Conservation (phyloP, 2,329 filamentous ascomycete species). For the Ophiostoma perfectum region DNA sequence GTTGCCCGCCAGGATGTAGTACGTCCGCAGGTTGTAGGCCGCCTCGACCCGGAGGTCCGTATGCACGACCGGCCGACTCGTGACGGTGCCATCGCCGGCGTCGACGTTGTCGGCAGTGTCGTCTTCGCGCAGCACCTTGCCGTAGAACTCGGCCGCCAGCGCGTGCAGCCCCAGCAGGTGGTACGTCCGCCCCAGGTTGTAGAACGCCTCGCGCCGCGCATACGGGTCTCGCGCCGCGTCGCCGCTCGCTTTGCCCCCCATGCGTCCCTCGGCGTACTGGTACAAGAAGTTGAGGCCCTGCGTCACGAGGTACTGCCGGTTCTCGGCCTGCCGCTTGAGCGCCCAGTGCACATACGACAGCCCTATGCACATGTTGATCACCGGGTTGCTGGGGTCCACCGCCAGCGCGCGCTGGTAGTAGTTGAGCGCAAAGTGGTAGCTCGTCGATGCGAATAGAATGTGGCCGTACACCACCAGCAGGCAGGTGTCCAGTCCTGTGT, state of each 20-base stretch:
- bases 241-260: slow-evolving; percentile 26
- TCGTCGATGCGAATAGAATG: slow-evolving; percentile 76
- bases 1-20: slow-evolving; percentile 62
- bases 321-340: slow-evolving; percentile 83
- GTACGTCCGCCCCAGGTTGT: slow-evolving; percentile 72
- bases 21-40: slow-evolving; percentile 66
- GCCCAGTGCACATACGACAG: slow-evolving; percentile 83
- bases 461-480: slow-evolving; percentile 86
- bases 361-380: slow-evolving; percentile 75
- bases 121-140: slow-evolving; percentile 40
- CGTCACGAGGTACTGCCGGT: slow-evolving; percentile 78
- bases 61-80: slow-evolving; percentile 10
- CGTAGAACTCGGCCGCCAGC: slow-evolving; percentile 68
- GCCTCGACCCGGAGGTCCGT: slow-evolving; percentile 61
- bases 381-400: slow-evolving; percentile 68
- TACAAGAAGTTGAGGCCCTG: slow-evolving; percentile 80
- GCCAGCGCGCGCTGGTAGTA: slow-evolving; percentile 79
- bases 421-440: slow-evolving; percentile 76
- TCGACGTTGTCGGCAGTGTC: slow-evolving; percentile 27
- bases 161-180: slow-evolving; percentile 68
- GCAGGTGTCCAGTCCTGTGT: slow-evolving; percentile 68
- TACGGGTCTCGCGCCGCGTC: neutral
- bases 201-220: slow-evolving; percentile 66
- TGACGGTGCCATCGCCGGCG: neutral
- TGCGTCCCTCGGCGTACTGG: slow-evolving; percentile 61